A percentile compares a stretch with the other conserved stretches of the same genome.
phyloP scores from a whole-genome alignment of 176 grass and related monocot species.

The Cenchrus americanus region DNA sequence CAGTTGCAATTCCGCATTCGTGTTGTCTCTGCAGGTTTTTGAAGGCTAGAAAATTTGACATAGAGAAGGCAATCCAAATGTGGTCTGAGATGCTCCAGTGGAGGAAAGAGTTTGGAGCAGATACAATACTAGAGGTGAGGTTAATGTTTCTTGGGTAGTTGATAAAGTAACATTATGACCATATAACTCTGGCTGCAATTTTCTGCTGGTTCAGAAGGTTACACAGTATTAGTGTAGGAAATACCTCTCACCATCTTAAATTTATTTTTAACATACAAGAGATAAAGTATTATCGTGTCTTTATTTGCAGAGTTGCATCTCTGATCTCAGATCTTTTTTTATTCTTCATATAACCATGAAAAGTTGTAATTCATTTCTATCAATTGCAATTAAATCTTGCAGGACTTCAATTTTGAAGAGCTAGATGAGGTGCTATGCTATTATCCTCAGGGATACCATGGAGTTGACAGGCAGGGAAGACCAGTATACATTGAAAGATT shows the following conservation, averaged over 20 bases:
- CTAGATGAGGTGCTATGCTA: slow-evolving; percentile 70
- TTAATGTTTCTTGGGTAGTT: neutral
- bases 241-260: slow-evolving; percentile 11
- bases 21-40: slow-evolving; percentile 57
- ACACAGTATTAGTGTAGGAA: slow-evolving; percentile 2
- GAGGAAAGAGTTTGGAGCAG: slow-evolving; percentile 76
- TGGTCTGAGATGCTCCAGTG: slow-evolving; percentile 89
- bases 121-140: slow-evolving; percentile 81
- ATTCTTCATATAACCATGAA: neutral
- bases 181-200: neutral
- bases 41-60: slow-evolving; percentile 88
- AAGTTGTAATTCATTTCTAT: neutral
- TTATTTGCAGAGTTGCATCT: neutral
- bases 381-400: slow-evolving; percentile 23
- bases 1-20: neutral
- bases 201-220: slow-evolving; percentile 21
- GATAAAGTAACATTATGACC: neutral
- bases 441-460: slow-evolving; percentile 92
- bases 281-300: slow-evolving; percentile 7
- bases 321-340: neutral
- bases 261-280: neutral
- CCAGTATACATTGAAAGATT: slow-evolving; percentile 84
- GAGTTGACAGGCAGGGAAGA: slow-evolving; percentile 83
- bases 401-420: slow-evolving; percentile 89
- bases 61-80: slow-evolving; percentile 76